A percentile compares a stretch with the other conserved stretches of the same genome.
Evolutionary conservation across 495 filamentous ascomycete species (phyloP).

Genomic region (Glarea lozoyensis): DNA sequence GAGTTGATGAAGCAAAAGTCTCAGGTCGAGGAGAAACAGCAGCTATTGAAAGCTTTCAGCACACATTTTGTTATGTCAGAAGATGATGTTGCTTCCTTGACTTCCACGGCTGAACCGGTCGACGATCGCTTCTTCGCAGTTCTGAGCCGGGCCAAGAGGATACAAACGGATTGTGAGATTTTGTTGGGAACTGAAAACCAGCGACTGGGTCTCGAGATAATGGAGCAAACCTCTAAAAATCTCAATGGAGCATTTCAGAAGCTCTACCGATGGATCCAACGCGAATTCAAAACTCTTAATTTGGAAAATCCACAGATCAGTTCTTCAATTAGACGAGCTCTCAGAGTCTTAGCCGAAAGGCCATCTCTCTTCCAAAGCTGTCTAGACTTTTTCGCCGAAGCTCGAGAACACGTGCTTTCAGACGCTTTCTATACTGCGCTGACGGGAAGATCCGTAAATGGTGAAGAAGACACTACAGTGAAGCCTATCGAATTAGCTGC

Average conservation of each 20-base stretch:
- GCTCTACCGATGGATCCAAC: conserved; percentile 87
- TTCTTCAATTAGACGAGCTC: conserved; percentile 70
- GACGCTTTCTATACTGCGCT: conserved; percentile 88
- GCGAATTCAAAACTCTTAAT: conserved; percentile 85
- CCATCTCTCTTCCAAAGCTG: conserved; percentile 89
- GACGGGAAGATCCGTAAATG: conserved; percentile 53
- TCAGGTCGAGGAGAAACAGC: conserved; percentile 79
- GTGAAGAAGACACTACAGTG: conserved; percentile 39
- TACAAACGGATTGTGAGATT: conserved; percentile 80
- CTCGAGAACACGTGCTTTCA: conserved; percentile 76
- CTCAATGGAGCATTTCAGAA: conserved; percentile 94
- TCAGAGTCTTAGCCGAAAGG: conserved; percentile 82
- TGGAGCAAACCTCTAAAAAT: conserved; percentile 78
- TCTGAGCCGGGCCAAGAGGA: conserved; percentile 74
- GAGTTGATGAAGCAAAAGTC: conserved; percentile 64
- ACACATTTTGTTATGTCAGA: conserved; percentile 78
- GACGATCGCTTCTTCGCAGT: conserved; percentile 78
- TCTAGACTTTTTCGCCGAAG: conserved; percentile 87
- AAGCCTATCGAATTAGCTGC: conserved; percentile 94
- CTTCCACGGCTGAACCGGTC: conserved; percentile 67
- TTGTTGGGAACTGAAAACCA: conserved; percentile 88
- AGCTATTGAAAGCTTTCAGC: conserved; percentile 72
- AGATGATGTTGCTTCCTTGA: conserved; percentile 63
- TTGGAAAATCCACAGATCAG: conserved; percentile 93
- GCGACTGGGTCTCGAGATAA: conserved; percentile 73